Percentiles rank a stretch among this genome's conserved stretches.
phyloP scores from a whole-genome alignment of 306 rosid species.

The Rosa chinensis region DNA sequence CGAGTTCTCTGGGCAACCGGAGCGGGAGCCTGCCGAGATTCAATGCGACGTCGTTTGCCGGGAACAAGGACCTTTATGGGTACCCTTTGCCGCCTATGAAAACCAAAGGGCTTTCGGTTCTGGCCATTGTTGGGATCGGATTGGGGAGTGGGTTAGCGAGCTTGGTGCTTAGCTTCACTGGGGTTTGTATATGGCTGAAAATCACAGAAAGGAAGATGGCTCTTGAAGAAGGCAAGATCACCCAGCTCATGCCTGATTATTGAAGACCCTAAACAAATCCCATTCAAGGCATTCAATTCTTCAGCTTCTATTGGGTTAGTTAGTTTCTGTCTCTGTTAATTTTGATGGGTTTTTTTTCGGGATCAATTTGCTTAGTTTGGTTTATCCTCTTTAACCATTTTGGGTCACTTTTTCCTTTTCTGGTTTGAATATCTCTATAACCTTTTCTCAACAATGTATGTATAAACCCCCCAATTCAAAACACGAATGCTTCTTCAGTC shows the following conservation, averaged over 20 bases:
- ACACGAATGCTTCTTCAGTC: constrained; percentile 20
- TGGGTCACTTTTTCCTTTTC: constrained; percentile 6
- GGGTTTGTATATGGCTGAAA: constrained; percentile 91
- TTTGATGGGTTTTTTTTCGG: constrained; percentile 13
- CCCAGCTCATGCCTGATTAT: constrained; percentile 91
- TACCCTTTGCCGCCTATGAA: constrained; percentile 70
- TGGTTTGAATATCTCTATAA: constrained; percentile 23
- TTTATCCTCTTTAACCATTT: constrained; percentile 26
- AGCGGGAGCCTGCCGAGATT: constrained; percentile 68
- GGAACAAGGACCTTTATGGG: constrained; percentile 90
- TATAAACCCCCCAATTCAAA: constrained; percentile 19
- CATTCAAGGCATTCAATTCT: constrained; percentile 36
- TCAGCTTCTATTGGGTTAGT: constrained; percentile 18
- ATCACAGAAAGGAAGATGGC: constrained; percentile 75
- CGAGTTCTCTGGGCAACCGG: constrained; percentile 58
- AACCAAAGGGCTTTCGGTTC: constrained; percentile 63
- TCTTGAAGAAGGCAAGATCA: constrained; percentile 74
- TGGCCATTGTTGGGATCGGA: constrained; percentile 94
- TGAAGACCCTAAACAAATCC: constrained; percentile 24
- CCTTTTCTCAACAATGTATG: constrained; percentile 40
- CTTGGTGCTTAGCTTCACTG: constrained; percentile 80
- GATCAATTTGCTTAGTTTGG: not conserved
- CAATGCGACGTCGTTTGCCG: constrained; percentile 66
- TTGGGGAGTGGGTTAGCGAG: constrained; percentile 91
- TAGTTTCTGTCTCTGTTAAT: constrained; percentile 33